Evolutionary conservation across 345 rosid species (phyloP), one percentile per base, ranked within the genome.

Genomic region (Dovyalis caffra): DNA sequence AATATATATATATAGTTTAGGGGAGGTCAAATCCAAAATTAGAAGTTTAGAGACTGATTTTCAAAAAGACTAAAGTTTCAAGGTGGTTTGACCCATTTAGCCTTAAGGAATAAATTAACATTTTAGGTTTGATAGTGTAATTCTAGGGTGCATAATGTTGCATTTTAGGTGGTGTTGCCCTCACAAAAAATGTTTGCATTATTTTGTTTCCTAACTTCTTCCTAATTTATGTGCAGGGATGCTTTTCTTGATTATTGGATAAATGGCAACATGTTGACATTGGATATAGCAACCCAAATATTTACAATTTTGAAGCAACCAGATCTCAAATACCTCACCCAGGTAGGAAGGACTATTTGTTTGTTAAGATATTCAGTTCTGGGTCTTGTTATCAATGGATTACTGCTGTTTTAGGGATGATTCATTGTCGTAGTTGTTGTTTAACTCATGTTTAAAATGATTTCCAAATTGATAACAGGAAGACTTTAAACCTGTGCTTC

Each of bases 191-290:
- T 69, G 10, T 66, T 64, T 61, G 37, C 20, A 11, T 62, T 62
- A 26, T 58, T 45, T 16, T 76, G 38, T 43, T 53, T 32, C 8
- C 68, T 64, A 69, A 67, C 35, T 40, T 79, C 74, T 73, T 64
- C 66, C 38, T 74, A 32, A 72, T 38, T 71, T 74, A 32, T 67
- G 83, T 80, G 69, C 77, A 94, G 98, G 86, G 95, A 92, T 74
- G 93, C 93, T 35, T 91, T 95, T 85, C 71, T 91, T 80, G 86
- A 88, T 76, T 92, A 88, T 78, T 95, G 97, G 99, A 69, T 91
- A 72, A 84, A 87, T 56, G 87, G 92, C 31, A 90, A 83, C 83
- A 84, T 95, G 88, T 82, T 95, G 83, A 90, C 93, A 29, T 74
- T 82, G 91, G 97, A 90, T 87, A 81, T 83, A 56, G 90, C 94